Conservation (phyloP, 371 early-diverging fungal species). For the Blakeslea trispora region DNA sequence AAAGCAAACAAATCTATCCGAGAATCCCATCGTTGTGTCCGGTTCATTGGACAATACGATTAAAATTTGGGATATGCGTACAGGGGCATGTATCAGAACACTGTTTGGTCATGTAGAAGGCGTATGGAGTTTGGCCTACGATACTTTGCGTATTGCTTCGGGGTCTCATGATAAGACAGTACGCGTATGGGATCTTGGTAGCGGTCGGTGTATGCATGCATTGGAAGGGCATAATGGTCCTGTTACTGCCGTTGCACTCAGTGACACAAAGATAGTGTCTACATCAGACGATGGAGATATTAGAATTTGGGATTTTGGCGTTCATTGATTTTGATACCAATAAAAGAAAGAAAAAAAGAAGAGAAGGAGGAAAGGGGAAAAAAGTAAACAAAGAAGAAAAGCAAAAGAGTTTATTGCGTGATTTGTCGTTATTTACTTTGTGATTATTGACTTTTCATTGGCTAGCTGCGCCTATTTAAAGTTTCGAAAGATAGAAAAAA, state of each 20-base stretch:
- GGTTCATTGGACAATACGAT: slow-evolving; percentile 91
- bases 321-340: neutral
- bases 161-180: slow-evolving; percentile 88
- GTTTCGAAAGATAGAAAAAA: too few species aligned
- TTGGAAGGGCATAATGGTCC: slow-evolving; percentile 69
- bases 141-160: slow-evolving; percentile 88
- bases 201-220: slow-evolving; percentile 78
- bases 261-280: slow-evolving; percentile 86
- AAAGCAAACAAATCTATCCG: slow-evolving; percentile 3
- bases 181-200: slow-evolving; percentile 95
- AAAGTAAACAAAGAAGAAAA: too few species aligned
- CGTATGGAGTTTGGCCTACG: slow-evolving; percentile 87
- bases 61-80: slow-evolving; percentile 80
- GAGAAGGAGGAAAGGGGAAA: too few species aligned
- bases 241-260: slow-evolving; percentile 75
- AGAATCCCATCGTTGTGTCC: slow-evolving; percentile 71
- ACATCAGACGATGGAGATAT: slow-evolving; percentile 86
- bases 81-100: slow-evolving; percentile 80
- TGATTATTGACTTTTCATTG: neutral
- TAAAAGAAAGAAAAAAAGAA: too few species aligned
- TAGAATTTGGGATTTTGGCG: slow-evolving; percentile 78
- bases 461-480: too few species aligned
- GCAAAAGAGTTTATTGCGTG: neutral
- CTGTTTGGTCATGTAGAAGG: slow-evolving; percentile 92
- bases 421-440: neutral